These are phyloP conservation scores for Chenopodium formosanum DNA, from an alignment of 148 eudicot species.

Conservation along the genomic window DNA sequence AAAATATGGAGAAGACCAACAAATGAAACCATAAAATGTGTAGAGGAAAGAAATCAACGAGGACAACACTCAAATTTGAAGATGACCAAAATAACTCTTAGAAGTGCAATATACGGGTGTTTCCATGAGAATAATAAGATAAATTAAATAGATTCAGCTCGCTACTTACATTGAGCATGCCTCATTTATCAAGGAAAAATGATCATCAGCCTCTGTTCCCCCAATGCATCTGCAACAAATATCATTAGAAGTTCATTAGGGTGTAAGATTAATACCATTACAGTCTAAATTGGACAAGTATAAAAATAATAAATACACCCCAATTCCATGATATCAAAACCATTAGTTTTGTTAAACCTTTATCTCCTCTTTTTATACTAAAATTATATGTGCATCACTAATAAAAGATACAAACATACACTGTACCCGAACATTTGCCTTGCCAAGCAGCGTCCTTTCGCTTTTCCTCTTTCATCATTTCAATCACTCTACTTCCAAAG, in stretches of 20 bases:
- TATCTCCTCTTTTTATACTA: not conserved
- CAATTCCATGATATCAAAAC: not conserved
- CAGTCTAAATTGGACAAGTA: not conserved
- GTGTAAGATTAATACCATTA: not conserved
- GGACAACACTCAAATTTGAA: not conserved
- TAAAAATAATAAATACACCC: not conserved
- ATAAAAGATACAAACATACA: conserved; percentile 55
- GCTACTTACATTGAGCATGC: conserved; percentile 98
- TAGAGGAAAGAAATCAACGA: not conserved
- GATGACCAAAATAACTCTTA: not conserved
- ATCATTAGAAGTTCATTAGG: conserved; percentile 11
- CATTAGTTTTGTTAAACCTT: not conserved
- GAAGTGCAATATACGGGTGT: not conserved
- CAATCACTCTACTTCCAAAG: conserved; percentile 53
- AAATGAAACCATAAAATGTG: not conserved
- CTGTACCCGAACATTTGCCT: conserved; percentile 99
- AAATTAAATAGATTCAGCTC: conserved; percentile 18
- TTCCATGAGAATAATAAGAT: not conserved
- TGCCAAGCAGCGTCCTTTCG: conserved; percentile 81
- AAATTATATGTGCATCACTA: not conserved
- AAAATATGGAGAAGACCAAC: not conserved
- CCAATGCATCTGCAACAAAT: conserved; percentile 77
- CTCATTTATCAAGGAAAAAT: conserved; percentile 88
- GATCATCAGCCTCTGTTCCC: conserved; percentile 84
- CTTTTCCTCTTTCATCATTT: conserved; percentile 70